Evolutionary conservation across 805 yeast genomes (phyloP), one percentile per base, ranked within the genome.

Genomic region (Monosporozyma solicola): DNA sequence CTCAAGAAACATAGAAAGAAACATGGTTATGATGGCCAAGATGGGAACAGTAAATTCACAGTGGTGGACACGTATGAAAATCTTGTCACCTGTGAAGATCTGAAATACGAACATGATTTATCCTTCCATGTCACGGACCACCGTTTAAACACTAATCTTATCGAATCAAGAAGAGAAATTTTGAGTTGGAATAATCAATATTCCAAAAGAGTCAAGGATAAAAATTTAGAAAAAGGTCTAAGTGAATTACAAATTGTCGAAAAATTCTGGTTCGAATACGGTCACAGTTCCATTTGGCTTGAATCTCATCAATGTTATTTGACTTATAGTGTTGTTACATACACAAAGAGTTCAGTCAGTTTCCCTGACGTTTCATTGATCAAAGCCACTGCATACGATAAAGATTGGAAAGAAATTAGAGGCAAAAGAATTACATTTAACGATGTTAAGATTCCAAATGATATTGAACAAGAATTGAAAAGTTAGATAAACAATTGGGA

Each of bases 291-390:
- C 20, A 24, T 45, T 25, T 49, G 80, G 80, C 61, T 78, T 27
- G 74, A 72, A 41, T 73, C 74, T 48, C 76, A 76, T 55, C 75
- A 77, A 16, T 72, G 76, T 11, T 80, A 78, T 62, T 62, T 74
- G 55, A 67, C 74, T 67, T 74, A 74, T 16, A 37, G 44, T 71
- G 76, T 80, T 52, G 57, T 76, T 24, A 59, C 70, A 13, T 77
- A 75, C 58, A 59, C 66, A 10, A 31, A 24, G 25, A 24, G 37
- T 16, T 16, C 33, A n/a, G 47, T 20, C 32, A 33, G 15, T 66
- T 61, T 51, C 61, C 62, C 47, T 13, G 33, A 39, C 5, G 39
- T 72, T 20, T 73, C 78, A 5, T 67, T 76, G 33, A 57, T 74
- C 4, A 70, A 22, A 9, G 55, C 51, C 8, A 56, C 52, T 35